Base-by-base conservation (phyloP, 257 asterid genomes). In the Solanum habrochaites region DNA sequence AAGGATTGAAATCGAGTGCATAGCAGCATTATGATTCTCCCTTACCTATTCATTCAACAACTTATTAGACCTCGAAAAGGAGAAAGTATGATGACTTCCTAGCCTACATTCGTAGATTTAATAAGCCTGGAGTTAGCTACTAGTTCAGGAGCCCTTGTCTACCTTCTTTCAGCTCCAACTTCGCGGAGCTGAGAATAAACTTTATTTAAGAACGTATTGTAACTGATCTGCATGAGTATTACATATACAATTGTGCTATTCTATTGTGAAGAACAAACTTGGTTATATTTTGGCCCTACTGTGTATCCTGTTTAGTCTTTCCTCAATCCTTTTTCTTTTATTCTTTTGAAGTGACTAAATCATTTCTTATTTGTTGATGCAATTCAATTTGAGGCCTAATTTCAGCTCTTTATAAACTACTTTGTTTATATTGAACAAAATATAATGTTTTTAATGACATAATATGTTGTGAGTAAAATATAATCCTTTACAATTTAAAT, bases 1-100 rank as follows among this genome's bases (percentile, higher is more conserved):
- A 45, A 92, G 89, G 90, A 90, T 96, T 74, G 99, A 96, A 88
- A 90, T 96, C 6, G 98, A 96, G 77, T 95, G 99, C 95, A 94
- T 94, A 29, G 99, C 99, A 21, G 87, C 92, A 83, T 86, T 94
- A 85, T 88, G 88, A 80, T 80, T 15, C 5, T 35, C 0, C 29
- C 27, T 25, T 25, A 45, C 10, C 23, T 13, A 42, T 23, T 40
- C n/a, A 1, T 25, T 78, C 64, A 77, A 77, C 62, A 13, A n/a
- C 83, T 25, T 11, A 45, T 43, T 77, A n/a, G 11, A 42, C n/a
- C 83, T 77, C 37, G n/a, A 25, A 25, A 27, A 45, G 10, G 42
- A 9, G 40, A 45, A 78, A 45, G 66, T 9, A n/a, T 27, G 20
- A 5, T 43, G 84, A 78, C 42, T 78, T 45, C 84, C 66, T 27